Evolutionary conservation across 352 stramenopile genomes (phyloP).

Genomic region (Blastocystis hominis): DNA sequence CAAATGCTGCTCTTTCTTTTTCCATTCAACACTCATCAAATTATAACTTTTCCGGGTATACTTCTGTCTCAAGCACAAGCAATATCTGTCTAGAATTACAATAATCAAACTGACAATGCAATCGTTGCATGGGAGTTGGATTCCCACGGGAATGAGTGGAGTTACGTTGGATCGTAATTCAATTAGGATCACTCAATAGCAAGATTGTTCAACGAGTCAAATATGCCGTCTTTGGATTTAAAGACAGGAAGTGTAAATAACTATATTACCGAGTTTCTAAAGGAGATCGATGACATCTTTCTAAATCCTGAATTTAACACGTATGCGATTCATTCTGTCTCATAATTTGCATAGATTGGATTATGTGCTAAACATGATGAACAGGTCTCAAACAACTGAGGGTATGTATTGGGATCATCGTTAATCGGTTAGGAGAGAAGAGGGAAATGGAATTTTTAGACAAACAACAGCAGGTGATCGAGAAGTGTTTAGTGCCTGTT

Average conservation of each 20-base stretch:
- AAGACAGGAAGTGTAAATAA: slow-evolving; percentile 26
- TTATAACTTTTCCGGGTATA: too few relatives aligned
- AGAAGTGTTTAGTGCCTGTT: slow-evolving; percentile 32
- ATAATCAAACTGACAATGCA: too few relatives aligned
- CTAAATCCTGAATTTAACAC: slow-evolving; percentile 39
- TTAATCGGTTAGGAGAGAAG: not conserved
- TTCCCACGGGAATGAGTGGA: not conserved
- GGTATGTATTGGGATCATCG: not conserved
- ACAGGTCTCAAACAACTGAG: slow-evolving; percentile 12
- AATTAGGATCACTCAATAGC: not conserved
- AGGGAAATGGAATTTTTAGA: slow-evolving; percentile 45
- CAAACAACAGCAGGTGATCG: slow-evolving; percentile 9
- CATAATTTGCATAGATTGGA: slow-evolving; percentile 5
- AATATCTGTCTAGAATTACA: too few relatives aligned
- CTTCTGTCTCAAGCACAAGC: too few relatives aligned
- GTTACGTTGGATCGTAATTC: not conserved
- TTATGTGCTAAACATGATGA: slow-evolving; percentile 21
- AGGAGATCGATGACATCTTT: slow-evolving; percentile 36
- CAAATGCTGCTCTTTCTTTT: too few relatives aligned
- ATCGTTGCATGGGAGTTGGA: not conserved
- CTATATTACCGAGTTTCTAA: slow-evolving; percentile 38
- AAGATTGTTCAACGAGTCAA: not conserved
- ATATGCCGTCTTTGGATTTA: not conserved
- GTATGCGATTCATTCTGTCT: not conserved
- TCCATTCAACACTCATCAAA: too few relatives aligned